Evolutionary conservation across 106 monocot genomes (phyloP), one percentile per base, ranked within the genome.

Genomic region (Apostasia ramifera): DNA sequence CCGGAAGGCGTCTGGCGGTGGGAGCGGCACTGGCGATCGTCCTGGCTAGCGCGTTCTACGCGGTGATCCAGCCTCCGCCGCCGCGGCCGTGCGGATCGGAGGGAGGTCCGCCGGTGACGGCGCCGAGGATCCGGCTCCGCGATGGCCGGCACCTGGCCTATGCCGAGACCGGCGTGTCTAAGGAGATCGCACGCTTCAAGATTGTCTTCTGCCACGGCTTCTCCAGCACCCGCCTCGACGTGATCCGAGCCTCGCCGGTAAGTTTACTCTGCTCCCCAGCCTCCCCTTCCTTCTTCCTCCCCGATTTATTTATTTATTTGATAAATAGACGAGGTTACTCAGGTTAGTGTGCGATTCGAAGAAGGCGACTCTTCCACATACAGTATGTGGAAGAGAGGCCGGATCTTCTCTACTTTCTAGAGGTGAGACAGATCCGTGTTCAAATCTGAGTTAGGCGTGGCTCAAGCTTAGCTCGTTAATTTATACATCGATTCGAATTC

Each of bases 131-230:
- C 40, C 72, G 70, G 75, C 73, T 90, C 15, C 49, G 75, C 45
- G 86, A 90, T 47, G 89, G 86, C 1, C 77, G 86, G 38, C 68
- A 65, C 60, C 47, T 89, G 55, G 89, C 89, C 46, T 85, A 85
- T 69, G 53, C 52, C 44, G 88, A 88, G 79, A 71, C 67, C 12
- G 90, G 90, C 3, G 83, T 86, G 47, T 61, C 75, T 1, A 83
- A 69, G 62, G 79, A 84, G 5, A n/a, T 42, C 59, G 81, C 86
- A 8, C 40, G 64, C 15, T 70, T 53, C 79, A 86, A 86, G 81
- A 79, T 91, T 60, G 75, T 91, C 26, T 74, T 76, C 65, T 73
- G 71, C 58, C 90, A 91, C 55, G 86, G 86, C 11, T 91, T 91
- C 57, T 60, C 56, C 48, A 70, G 91, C 44, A 65, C 79, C 11